Evolutionary conservation across 2,329 filamentous ascomycete species (phyloP).

Genomic region (Xylariaceae sp.): DNA sequence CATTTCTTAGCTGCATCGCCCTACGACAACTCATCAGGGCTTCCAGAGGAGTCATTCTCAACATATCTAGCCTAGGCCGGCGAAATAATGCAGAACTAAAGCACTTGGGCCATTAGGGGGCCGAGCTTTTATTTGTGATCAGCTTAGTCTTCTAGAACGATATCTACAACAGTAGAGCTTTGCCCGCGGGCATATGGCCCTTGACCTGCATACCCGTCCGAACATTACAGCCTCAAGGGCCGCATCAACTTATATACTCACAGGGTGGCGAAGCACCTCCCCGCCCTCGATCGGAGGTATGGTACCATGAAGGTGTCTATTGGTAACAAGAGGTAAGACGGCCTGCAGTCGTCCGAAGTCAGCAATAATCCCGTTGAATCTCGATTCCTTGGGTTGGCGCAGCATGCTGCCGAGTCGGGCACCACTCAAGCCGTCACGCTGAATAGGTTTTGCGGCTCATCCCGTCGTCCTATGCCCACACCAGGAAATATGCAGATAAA

Average conservation of each 20-base stretch:
- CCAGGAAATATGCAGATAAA: too few species aligned
- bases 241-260: not conserved
- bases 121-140: conserved; percentile 1
- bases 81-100: not conserved
- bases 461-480: too few species aligned
- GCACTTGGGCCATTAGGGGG: too few species aligned
- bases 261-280: not conserved
- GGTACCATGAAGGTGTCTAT: not conserved
- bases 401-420: too few species aligned
- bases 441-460: too few species aligned
- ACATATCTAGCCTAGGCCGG: conserved; percentile 1
- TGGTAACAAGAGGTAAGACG: too few species aligned
- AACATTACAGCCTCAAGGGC: conserved; percentile 3
- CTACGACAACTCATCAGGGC: not conserved
- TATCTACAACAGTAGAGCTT: not conserved
- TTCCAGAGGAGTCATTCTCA: too few species aligned
- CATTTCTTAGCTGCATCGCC: not conserved
- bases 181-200: not conserved
- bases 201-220: not conserved
- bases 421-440: too few species aligned
- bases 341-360: too few species aligned
- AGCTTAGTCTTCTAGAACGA: conserved; percentile 8
- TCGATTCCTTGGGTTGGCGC: too few species aligned
- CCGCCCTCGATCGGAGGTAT: conserved; percentile 2
- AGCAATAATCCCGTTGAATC: too few species aligned